A percentile compares a stretch with the other conserved stretches of the same genome.
Evolutionary conservation across 2,329 filamentous ascomycete species (phyloP).

Genomic region (Tolypocladium inflatum): DNA sequence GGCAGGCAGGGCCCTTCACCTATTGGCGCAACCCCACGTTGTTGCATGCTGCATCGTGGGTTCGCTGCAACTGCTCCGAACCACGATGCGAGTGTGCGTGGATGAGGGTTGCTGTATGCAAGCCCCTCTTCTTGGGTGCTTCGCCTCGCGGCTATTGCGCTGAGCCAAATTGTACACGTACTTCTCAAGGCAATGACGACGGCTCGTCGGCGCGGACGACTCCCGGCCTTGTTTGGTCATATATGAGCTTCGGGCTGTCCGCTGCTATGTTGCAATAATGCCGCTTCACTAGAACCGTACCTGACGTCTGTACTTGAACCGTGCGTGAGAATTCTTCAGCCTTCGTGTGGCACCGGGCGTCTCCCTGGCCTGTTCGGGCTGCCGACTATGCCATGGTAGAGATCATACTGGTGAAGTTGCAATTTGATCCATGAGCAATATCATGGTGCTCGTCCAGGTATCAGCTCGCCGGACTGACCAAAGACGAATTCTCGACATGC

Average conservation of each 20-base stretch:
- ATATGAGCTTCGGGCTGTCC: neutral
- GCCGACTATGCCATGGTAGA: too few species aligned
- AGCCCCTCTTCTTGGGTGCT: neutral
- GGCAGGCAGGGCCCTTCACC: neutral
- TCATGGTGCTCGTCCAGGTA: neutral
- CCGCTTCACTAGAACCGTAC: too few species aligned
- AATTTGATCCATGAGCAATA: too few species aligned
- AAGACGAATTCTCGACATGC: constrained; percentile 20
- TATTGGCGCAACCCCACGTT: neutral
- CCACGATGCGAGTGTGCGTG: neutral
- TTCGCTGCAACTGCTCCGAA: neutral
- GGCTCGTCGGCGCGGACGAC: neutral
- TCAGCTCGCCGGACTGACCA: constrained; percentile 4
- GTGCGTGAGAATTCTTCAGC: neutral
- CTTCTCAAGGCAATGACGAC: neutral
- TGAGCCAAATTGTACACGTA: neutral
- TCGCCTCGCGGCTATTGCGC: neutral
- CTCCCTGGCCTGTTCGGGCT: too few species aligned
- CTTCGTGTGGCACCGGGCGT: too few species aligned
- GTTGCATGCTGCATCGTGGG: neutral
- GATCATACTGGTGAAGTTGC: too few species aligned
- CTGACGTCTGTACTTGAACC: neutral
- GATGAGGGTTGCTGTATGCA: neutral
- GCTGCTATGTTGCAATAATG: neutral
- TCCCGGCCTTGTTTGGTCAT: neutral